These are phyloP conservation scores for Yamadazyma diddensiae DNA, from an alignment of 1,139 yeast genomes.

Conservation along the genomic window DNA sequence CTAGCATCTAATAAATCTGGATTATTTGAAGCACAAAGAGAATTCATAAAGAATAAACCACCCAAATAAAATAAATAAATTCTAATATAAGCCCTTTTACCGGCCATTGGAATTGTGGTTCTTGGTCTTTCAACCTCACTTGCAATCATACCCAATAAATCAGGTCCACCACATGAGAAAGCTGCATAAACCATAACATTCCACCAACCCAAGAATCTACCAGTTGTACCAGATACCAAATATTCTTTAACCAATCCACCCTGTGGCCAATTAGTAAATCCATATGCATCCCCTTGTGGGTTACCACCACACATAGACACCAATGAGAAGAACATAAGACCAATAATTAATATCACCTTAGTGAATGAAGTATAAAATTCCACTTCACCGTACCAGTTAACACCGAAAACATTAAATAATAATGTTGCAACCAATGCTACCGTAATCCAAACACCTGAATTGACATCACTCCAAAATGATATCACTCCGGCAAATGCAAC, in stretches of 20 bases:
- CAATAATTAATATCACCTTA: slow-evolving; percentile 37
- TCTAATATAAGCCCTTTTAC: slow-evolving; percentile 32
- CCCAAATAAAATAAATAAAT: slow-evolving; percentile 35
- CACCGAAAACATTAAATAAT: slow-evolving; percentile 32
- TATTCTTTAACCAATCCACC: slow-evolving; percentile 35
- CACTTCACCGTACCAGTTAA: slow-evolving; percentile 39
- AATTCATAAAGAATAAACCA: slow-evolving; percentile 36
- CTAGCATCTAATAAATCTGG: slow-evolving; percentile 26
- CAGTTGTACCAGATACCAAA: slow-evolving; percentile 31
- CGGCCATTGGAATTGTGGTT: slow-evolving; percentile 31
- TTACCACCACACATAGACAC: slow-evolving; percentile 42
- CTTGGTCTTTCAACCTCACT: slow-evolving; percentile 34
- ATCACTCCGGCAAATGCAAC: slow-evolving; percentile 35
- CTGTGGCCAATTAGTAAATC: slow-evolving; percentile 33
- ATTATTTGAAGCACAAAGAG: slow-evolving; percentile 32
- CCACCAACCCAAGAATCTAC: slow-evolving; percentile 37
- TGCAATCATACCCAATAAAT: slow-evolving; percentile 32
- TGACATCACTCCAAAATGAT: slow-evolving; percentile 37
- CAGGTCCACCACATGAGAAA: slow-evolving; percentile 44
- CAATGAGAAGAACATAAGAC: slow-evolving; percentile 37
- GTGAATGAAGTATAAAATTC: slow-evolving; percentile 36
- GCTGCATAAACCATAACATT: slow-evolving; percentile 36
- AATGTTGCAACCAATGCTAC: slow-evolving; percentile 26
- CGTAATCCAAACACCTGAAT: slow-evolving; percentile 36
- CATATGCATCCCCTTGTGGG: slow-evolving; percentile 34